Conservation (phyloP, 2,329 filamentous ascomycete species). For the Magnaporthiopsis poae region DNA sequence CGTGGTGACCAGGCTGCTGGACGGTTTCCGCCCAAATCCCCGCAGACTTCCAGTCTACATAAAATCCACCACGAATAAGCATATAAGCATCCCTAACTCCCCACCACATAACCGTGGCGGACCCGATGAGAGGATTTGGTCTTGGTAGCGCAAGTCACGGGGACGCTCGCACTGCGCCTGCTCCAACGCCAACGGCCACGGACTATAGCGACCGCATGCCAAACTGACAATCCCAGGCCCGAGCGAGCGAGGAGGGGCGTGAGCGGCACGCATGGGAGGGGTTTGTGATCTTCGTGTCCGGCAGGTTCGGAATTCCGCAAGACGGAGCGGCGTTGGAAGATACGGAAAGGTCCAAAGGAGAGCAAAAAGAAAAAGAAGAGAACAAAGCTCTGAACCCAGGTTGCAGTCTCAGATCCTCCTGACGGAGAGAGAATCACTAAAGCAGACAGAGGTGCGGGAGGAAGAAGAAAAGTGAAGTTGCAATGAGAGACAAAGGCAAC, state of each 20-base stretch:
- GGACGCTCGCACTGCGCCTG: background rate
- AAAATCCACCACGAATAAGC: background rate
- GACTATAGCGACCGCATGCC: background rate
- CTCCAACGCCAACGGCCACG: background rate
- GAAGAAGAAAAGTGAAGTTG: background rate
- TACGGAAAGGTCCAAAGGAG: background rate
- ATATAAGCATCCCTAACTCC: background rate
- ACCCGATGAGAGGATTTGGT: background rate
- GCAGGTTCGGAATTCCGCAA: background rate
- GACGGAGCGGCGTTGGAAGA: background rate
- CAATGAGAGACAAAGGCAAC: background rate
- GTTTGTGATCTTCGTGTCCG: background rate
- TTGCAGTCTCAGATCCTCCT: background rate
- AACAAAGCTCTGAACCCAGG: background rate
- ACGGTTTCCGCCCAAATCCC: background rate
- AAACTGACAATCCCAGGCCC: background rate
- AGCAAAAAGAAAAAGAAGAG: background rate
- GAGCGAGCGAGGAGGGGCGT: background rate
- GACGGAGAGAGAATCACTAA: background rate
- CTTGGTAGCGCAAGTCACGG: background rate
- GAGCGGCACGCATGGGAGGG: background rate
- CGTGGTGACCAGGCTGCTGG: too few species aligned
- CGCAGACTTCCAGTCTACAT: background rate
- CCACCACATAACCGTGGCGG: too few species aligned
- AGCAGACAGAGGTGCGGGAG: background rate